Conservation (phyloP, 345 rosid genomes). For the Nephelium lappaceum region DNA sequence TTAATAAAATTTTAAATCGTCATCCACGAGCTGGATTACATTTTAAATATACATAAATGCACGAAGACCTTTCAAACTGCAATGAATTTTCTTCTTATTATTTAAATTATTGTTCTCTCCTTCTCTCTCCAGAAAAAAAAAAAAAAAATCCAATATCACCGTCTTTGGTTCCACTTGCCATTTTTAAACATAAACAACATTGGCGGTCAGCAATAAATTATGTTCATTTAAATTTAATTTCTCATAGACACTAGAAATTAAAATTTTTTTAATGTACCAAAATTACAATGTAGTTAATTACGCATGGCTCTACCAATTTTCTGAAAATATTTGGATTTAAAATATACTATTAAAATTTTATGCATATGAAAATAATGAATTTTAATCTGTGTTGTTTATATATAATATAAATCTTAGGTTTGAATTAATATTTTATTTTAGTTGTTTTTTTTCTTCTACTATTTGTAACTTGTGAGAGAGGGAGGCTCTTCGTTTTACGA, state of each 20-base stretch:
- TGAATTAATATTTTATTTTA: too few species aligned
- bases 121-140: background rate
- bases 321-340: too few species aligned
- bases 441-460: background rate
- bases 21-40: background rate
- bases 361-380: too few species aligned
- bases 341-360: too few species aligned
- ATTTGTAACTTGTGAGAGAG: background rate
- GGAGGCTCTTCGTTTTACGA: background rate
- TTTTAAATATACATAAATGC: too few species aligned
- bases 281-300: too few species aligned
- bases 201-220: background rate
- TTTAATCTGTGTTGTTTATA: too few species aligned
- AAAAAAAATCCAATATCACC: background rate
- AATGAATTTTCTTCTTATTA: background rate
- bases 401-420: too few species aligned
- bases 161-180: background rate
- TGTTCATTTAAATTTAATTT: background rate
- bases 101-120: background rate
- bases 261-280: too few species aligned
- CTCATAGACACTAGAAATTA: background rate
- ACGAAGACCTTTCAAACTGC: background rate
- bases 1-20: background rate
- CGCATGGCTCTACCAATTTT: too few species aligned
- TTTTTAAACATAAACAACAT: background rate